phyloP scores from a whole-genome alignment of 2,329 filamentous ascomycete genomes.

The Davidsoniella virescens region DNA sequence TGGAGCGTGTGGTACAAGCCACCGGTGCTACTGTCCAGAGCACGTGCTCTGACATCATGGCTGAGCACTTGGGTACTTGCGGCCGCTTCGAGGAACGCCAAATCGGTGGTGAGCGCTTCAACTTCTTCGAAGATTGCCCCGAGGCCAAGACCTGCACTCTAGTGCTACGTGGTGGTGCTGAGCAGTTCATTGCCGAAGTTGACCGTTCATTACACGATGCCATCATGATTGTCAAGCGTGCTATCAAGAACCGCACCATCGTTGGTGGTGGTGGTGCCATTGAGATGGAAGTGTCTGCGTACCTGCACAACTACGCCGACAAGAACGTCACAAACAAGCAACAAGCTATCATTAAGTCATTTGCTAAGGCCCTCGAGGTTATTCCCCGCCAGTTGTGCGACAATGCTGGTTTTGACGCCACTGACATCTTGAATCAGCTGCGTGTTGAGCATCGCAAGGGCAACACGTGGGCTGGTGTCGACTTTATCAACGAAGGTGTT shows the following conservation, averaged over 20 bases:
- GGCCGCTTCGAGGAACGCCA: conserved; percentile 87
- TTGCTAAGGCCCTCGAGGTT: conserved; percentile 91
- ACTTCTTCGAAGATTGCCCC: conserved; percentile 94
- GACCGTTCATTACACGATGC: conserved; percentile 96
- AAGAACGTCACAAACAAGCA: conserved; percentile 88
- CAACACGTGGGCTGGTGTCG: conserved; percentile 85
- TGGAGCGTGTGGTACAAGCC: conserved; percentile 90
- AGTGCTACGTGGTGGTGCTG: conserved; percentile 83
- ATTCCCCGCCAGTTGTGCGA: conserved; percentile 95
- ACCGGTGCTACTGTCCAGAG: conserved; percentile 86
- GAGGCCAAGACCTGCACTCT: conserved; percentile 94
- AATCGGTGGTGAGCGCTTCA: conserved; percentile 93
- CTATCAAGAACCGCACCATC: conserved; percentile 85
- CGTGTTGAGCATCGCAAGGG: conserved; percentile 93
- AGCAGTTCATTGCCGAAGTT: conserved; percentile 98
- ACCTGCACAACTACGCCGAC: conserved; percentile 85
- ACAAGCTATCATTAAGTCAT: conserved; percentile 93
- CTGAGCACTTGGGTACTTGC: conserved; percentile 80
- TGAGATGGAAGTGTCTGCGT: conserved; percentile 94
- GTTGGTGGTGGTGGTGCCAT: conserved; percentile 87
- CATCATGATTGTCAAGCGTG: conserved; percentile 99
- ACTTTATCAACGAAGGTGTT: conserved; percentile 84
- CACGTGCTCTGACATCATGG: conserved; percentile 86
- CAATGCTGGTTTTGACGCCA: conserved; percentile 96
- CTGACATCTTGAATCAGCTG: conserved; percentile 90